Percentiles rank a stretch among this genome's conserved stretches.
phyloP scores from a whole-genome alignment of 139 green algal species.

The Trebouxia sp. region DNA sequence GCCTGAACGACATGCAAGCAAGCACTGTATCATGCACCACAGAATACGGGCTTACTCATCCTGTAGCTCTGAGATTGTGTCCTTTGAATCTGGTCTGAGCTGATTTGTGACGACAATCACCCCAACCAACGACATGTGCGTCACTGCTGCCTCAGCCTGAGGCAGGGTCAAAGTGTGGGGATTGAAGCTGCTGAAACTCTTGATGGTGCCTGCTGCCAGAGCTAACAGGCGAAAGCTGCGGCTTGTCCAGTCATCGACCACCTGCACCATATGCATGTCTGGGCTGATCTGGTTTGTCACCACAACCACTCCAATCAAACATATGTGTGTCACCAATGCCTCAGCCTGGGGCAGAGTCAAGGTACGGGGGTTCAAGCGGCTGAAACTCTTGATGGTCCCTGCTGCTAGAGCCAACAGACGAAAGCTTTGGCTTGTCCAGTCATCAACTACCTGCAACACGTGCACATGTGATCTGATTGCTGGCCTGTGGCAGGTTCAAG shows the following conservation, averaged over 20 bases:
- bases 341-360: background rate
- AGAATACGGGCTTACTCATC: background rate
- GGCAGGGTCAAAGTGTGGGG: background rate
- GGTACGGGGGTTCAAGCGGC: background rate
- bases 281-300: background rate
- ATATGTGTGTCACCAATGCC: background rate
- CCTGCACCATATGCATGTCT: background rate
- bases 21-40: background rate
- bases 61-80: constrained; percentile 20
- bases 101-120: background rate
- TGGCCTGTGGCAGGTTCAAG: background rate
- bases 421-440: constrained; percentile 12
- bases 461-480: background rate
- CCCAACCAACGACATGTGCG: constrained; percentile 8
- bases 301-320: background rate
- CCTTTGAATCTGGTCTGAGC: background rate
- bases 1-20: no score
- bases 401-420: constrained; percentile 8
- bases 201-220: constrained; percentile 8
- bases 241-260: constrained; percentile 15
- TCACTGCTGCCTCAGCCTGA: background rate
- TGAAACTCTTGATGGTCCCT: constrained; percentile 7
- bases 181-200: background rate
- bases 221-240: constrained; percentile 16
- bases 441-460: background rate